Percentiles rank a stretch among this genome's conserved stretches.
Conservation (phyloP, 2,329 filamentous ascomycete genomes). For the Talaromyces sp. region DNA sequence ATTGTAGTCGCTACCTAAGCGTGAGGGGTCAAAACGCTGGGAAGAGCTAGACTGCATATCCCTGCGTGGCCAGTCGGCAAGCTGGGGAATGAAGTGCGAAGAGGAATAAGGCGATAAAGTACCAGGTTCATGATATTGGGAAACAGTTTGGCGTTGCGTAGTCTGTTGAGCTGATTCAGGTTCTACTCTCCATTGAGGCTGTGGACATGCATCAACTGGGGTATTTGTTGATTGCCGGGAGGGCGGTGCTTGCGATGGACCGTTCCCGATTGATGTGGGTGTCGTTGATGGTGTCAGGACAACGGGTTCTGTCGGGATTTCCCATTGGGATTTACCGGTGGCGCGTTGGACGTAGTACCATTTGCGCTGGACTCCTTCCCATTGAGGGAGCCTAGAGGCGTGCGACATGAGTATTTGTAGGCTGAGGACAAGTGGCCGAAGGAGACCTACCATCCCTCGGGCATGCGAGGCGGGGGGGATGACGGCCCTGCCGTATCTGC, state of each 20-base stretch:
- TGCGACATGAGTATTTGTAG: constrained; percentile 8
- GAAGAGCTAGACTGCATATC: constrained; percentile 4
- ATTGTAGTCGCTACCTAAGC: not conserved
- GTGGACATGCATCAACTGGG: constrained; percentile 6
- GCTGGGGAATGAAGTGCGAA: constrained; percentile 9
- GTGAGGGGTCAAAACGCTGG: constrained; percentile 4
- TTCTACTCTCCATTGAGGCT: constrained; percentile 21
- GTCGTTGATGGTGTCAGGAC: constrained; percentile 40
- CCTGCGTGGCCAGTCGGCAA: not conserved
- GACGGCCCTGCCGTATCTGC: constrained; percentile 43
- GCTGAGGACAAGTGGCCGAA: not conserved
- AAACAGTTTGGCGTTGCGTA: not conserved
- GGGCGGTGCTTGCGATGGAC: constrained; percentile 29
- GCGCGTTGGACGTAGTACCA: constrained; percentile 46
- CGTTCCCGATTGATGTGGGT: constrained; percentile 31
- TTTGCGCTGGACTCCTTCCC: constrained; percentile 40
- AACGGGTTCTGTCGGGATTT: constrained; percentile 44
- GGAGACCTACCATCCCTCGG: constrained; percentile 42
- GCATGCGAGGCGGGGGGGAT: constrained; percentile 39
- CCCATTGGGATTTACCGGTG: constrained; percentile 45
- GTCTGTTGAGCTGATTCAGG: constrained; percentile 1
- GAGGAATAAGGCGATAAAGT: constrained; percentile 6
- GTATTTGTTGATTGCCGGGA: constrained; percentile 28
- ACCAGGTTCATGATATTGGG: not conserved
- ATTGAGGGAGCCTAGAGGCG: constrained; percentile 41